phyloP scores from a whole-genome alignment of 768 basidiomycete genomes.

The Tephrocybe rancida region DNA sequence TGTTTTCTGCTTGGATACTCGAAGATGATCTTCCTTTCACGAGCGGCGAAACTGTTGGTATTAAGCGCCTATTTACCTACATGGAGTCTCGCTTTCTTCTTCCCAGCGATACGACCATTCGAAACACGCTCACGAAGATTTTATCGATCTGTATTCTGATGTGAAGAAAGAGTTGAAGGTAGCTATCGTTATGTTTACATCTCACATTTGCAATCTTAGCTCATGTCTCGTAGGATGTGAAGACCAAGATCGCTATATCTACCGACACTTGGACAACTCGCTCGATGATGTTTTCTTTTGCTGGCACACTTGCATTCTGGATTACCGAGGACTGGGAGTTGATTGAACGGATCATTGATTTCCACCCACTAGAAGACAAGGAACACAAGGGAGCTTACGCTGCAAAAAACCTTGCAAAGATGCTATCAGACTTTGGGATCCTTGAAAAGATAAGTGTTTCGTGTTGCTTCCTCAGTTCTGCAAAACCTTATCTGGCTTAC shows the following conservation, averaged over 20 bases:
- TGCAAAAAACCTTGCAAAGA: slow-evolving; percentile 28
- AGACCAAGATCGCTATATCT: slow-evolving; percentile 25
- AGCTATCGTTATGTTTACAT: not conserved
- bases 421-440: slow-evolving; percentile 20
- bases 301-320: slow-evolving; percentile 28
- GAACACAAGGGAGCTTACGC: slow-evolving; percentile 34
- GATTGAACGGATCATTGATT: slow-evolving; percentile 33
- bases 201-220: not conserved
- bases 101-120: slow-evolving; percentile 27
- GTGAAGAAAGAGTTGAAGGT: slow-evolving; percentile 21
- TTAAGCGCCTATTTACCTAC: slow-evolving; percentile 16
- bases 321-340: slow-evolving; percentile 34
- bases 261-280: slow-evolving; percentile 29
- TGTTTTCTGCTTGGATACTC: slow-evolving; percentile 24
- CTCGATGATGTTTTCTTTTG: slow-evolving; percentile 30
- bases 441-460: slow-evolving; percentile 35
- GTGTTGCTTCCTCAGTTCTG: not conserved
- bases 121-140: slow-evolving; percentile 19
- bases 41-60: slow-evolving; percentile 19
- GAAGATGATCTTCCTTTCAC: slow-evolving; percentile 29
- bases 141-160: slow-evolving; percentile 18
- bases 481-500: not conserved
- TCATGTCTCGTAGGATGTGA: slow-evolving; percentile 13
- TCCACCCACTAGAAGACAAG: slow-evolving; percentile 30
- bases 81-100: slow-evolving; percentile 18